Conservation (phyloP, 371 early-diverging fungal genomes). For the Nematocida ironsii region DNA sequence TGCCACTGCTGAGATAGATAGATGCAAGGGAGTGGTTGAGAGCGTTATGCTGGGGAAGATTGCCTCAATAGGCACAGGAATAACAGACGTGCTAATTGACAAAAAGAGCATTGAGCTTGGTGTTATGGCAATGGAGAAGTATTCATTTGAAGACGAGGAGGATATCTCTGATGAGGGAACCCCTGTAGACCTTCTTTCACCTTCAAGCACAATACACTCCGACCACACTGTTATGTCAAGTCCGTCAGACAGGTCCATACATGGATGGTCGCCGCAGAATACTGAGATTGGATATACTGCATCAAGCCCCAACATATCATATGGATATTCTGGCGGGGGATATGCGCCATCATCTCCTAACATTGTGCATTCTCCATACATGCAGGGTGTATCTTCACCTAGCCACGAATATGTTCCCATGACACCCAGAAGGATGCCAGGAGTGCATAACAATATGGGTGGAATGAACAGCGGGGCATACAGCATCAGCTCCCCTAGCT, state of each 20-base stretch:
- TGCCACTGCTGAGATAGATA: constrained; percentile 82
- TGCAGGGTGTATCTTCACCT: background rate
- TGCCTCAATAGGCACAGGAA: constrained; percentile 93
- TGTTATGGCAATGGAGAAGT: constrained; percentile 52
- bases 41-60: constrained; percentile 96
- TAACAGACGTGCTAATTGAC: constrained; percentile 76
- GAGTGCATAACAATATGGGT: background rate
- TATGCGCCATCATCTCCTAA: constrained; percentile 15
- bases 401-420: constrained; percentile 9
- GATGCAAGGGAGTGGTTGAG: constrained; percentile 89
- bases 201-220: constrained; percentile 7
- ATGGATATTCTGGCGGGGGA: no score
- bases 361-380: background rate
- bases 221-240: background rate
- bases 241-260: background rate
- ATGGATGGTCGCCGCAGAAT: constrained; percentile 21
- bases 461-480: background rate
- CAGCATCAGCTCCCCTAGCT: constrained; percentile 16
- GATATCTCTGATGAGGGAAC: constrained; percentile 38
- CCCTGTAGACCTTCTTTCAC: constrained; percentile 20
- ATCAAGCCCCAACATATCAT: background rate
- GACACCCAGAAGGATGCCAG: background rate
- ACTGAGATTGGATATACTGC: background rate
- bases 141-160: constrained; percentile 61
- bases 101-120: constrained; percentile 60